phyloP scores from a whole-genome alignment of 1,284 basidiomycete species.

The Porogramme epimiltina region DNA sequence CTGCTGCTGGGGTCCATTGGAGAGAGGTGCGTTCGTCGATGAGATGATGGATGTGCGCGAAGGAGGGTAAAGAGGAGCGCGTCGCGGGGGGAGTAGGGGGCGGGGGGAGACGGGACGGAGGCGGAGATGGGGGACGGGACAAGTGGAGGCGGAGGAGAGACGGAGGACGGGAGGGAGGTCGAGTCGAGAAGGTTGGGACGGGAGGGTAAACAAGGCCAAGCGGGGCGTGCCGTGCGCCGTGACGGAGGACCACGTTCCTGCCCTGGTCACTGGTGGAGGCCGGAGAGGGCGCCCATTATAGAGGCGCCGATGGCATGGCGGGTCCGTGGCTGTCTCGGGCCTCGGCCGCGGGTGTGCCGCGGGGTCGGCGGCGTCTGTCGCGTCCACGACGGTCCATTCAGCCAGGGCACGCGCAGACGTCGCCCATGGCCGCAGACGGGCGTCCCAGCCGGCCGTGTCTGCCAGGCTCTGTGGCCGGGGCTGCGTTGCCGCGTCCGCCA shows the following conservation, averaged over 20 bases:
- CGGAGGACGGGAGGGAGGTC: too few species aligned
- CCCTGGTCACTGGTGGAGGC: too few species aligned
- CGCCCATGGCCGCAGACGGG: too few species aligned
- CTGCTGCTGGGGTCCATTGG: slow-evolving; percentile 33
- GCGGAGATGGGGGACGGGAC: slow-evolving; percentile 23
- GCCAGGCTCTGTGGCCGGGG: too few species aligned
- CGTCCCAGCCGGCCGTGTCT: not conserved
- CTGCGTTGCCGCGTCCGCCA: not conserved
- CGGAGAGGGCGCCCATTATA: too few species aligned
- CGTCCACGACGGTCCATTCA: too few species aligned
- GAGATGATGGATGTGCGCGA: slow-evolving; percentile 14
- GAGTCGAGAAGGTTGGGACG: too few species aligned
- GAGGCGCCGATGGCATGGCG: too few species aligned
- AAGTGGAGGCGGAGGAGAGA: slow-evolving; percentile 13
- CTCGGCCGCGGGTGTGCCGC: too few species aligned
- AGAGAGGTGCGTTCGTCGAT: slow-evolving; percentile 7
- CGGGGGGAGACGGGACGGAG: slow-evolving; percentile 14
- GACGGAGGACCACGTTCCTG: slow-evolving; percentile 8
- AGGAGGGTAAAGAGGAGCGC: slow-evolving; percentile 3
- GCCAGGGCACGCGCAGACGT: too few species aligned
- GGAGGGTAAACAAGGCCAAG: slow-evolving; percentile 31
- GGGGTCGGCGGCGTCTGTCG: too few species aligned
- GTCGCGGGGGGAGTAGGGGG: slow-evolving; percentile 7
- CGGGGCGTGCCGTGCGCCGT: slow-evolving; percentile 19
- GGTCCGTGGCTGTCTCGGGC: too few species aligned